Evolutionary conservation across 345 rosid genomes (phyloP).

Genomic region (Turnera subulata): DNA sequence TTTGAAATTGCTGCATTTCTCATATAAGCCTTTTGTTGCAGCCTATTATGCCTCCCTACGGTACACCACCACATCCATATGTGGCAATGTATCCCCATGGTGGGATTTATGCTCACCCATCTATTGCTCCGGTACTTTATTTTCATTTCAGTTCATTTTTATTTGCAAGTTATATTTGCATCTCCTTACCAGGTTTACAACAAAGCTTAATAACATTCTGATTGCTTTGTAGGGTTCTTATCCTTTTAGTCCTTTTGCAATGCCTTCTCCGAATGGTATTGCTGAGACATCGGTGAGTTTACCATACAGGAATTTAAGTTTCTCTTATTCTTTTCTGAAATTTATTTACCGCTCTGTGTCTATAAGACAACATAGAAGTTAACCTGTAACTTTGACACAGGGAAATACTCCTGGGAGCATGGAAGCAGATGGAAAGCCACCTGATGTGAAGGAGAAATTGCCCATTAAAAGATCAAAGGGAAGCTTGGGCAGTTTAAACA

Average conservation of each 20-base stretch:
- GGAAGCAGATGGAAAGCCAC: conserved; percentile 72
- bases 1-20: conserved; percentile 8
- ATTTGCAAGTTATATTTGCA: conserved; percentile 6
- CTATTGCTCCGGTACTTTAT: conserved; percentile 77
- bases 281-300: conserved; percentile 73
- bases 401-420: conserved; percentile 66
- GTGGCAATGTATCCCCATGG: conserved; percentile 99
- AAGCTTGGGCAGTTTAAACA: conserved; percentile 92
- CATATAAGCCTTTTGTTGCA: conserved; percentile 30
- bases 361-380: conserved; percentile 12
- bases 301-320: conserved; percentile 2
- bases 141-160: not conserved
- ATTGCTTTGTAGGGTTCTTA: conserved; percentile 71
- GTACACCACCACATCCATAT: conserved; percentile 95
- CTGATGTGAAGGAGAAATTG: conserved; percentile 87
- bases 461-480: conserved; percentile 98
- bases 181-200: conserved; percentile 3
- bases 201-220: conserved; percentile 6
- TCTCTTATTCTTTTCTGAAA: conserved; percentile 13
- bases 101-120: conserved; percentile 93
- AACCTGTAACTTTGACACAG: conserved; percentile 32
- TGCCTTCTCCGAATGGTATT: conserved; percentile 92
- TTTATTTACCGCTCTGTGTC: not conserved
- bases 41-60: conserved; percentile 99
- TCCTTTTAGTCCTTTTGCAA: conserved; percentile 94